Base-by-base conservation (phyloP, 331 rosid genomes). In the Dryas integrifolia region DNA sequence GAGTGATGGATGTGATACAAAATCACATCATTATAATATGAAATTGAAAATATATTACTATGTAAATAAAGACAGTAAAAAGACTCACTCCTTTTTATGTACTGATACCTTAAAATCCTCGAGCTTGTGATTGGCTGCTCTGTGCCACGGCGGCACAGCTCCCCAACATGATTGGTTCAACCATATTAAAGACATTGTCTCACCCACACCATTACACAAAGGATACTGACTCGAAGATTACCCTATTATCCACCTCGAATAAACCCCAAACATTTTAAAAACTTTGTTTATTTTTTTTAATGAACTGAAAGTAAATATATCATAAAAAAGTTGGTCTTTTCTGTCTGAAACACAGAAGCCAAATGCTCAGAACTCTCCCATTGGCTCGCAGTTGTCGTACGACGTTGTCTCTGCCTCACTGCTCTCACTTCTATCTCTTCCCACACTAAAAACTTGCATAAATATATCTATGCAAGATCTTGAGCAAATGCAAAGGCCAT, bases 31-130 rank as follows among this genome's bases (percentile, higher is more conserved):
- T 61, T 7, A 6, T 44, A 13, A 26, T 7, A 61, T 5, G 14
- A 9, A 38, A 40, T 14, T 7, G 0, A 26, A 61, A 4, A 15
- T 62, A 5, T 41, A n/a, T 18, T 35, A 30, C 4, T 57, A 3
- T 14, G 18, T n/a, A 13, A 40, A 14, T 2, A 41, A 41, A 26
- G 30, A 26, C 30, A 26, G 2, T 26, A 26, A 26, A 26, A 26
- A 5, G 15, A 49, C 58, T 50, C 70, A 40, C 70, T 9, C 10
- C 58, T 66, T 52, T 68, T 77, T 12, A 61, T 55, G 83, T 26
- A 57, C 81, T 77, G 91, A 91, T 84, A 82, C 97, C 99, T 95
- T 95, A 92, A 92, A 84, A 75, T 87, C 89, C 75, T 88, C 97
- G 96, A 95, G 88, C 73, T 59, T 80, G 79, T 86, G 90, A 94